Conservation (phyloP, 1,284 basidiomycete genomes). For the Athelia sp. region DNA sequence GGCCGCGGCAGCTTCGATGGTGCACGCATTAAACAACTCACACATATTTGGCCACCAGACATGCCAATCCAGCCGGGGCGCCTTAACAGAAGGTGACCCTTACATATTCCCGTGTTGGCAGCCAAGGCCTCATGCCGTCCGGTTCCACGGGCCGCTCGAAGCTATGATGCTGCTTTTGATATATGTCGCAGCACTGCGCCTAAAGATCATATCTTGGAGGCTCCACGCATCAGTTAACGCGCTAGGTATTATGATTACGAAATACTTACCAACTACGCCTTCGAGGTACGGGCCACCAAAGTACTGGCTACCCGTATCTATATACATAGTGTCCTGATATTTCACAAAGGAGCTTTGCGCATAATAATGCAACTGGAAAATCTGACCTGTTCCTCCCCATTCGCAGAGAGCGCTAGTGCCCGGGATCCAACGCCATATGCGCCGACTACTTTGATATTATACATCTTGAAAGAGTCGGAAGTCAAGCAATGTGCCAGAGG, state of each 20-base stretch:
- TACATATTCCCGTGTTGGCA: neutral
- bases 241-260: neutral
- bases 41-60: no score
- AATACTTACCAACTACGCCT: neutral
- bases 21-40: neutral
- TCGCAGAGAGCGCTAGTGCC: neutral
- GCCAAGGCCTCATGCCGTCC: neutral
- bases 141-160: neutral
- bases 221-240: neutral
- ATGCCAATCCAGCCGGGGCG: no score
- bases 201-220: neutral
- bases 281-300: neutral
- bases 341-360: neutral
- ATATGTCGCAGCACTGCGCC: neutral
- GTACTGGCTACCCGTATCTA: neutral
- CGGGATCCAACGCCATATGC: neutral
- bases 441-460: constrained; percentile 1
- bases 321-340: neutral
- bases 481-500: neutral
- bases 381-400: neutral
- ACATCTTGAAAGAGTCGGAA: neutral
- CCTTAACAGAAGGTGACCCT: neutral
- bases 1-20: neutral
- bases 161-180: neutral
- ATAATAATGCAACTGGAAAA: neutral